These are phyloP conservation scores for Annulohypoxylon moriforme DNA, from an alignment of 495 filamentous ascomycete genomes.

Conservation along the genomic window DNA sequence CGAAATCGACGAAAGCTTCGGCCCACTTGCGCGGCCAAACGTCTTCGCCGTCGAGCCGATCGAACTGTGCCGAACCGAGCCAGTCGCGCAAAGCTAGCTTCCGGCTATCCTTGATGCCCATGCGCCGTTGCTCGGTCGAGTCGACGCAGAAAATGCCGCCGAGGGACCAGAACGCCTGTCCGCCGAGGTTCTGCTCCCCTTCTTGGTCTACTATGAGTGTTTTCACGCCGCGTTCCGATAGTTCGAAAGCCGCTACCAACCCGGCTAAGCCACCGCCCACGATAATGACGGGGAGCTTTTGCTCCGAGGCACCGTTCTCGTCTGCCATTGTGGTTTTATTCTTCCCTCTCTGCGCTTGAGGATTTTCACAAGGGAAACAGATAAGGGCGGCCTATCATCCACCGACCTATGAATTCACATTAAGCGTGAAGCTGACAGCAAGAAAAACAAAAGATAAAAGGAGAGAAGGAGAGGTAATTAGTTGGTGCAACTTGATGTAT, in stretches of 20 bases:
- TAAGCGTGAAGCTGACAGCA: background rate
- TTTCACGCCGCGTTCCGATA: slow-evolving; percentile 55
- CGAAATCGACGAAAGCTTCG: slow-evolving; percentile 65
- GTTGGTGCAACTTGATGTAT: background rate
- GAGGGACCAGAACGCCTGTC: slow-evolving; percentile 67
- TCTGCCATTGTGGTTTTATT: slow-evolving; percentile 17
- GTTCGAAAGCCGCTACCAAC: slow-evolving; percentile 63
- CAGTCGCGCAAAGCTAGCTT: slow-evolving; percentile 63
- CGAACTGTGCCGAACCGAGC: slow-evolving; percentile 61
- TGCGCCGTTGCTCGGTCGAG: slow-evolving; percentile 59
- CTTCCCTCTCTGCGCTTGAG: background rate
- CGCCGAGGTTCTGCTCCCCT: slow-evolving; percentile 58
- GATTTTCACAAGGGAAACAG: background rate
- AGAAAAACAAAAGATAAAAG: background rate
- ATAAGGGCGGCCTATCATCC: background rate
- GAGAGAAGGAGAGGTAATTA: background rate
- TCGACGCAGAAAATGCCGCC: slow-evolving; percentile 65
- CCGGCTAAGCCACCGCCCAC: slow-evolving; percentile 63
- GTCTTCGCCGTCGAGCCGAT: slow-evolving; percentile 57
- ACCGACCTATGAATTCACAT: background rate
- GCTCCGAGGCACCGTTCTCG: slow-evolving; percentile 11
- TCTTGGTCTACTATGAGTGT: slow-evolving; percentile 63
- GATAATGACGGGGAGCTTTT: slow-evolving; percentile 59
- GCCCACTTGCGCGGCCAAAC: slow-evolving; percentile 64
- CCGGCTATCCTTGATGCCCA: slow-evolving; percentile 62